Base-by-base conservation (phyloP, 768 basidiomycete species). In the Hydnomerulius pinastri region DNA sequence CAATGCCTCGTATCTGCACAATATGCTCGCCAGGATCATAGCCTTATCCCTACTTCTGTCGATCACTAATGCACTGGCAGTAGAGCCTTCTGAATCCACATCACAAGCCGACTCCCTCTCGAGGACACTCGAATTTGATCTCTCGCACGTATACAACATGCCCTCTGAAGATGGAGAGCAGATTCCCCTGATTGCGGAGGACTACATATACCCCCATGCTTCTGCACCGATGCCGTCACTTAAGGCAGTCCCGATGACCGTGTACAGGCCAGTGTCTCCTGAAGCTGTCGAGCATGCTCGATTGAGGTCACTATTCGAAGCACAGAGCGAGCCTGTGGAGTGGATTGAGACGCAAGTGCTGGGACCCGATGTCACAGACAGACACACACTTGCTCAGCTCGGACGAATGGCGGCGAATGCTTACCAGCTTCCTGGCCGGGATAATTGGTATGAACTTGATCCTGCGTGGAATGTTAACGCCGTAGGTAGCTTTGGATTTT, bases 381-480 rank as follows among this genome's bases (percentile, higher is more conserved):
- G 77, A 45, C 85, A 88, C 59, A 97, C 94, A 0, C 71, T 98
- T 6, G 75, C 78, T 2, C 86, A 92, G 63, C 77, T 98, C 24
- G 94, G 89, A 7, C 73, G 90, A 50, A 95, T 98, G 87, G 77
- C 86, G 9, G 90, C 85, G 29, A 91, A 98, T 64, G 95, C 96
- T 2, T 98, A 98, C 70, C 81, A 86, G 10, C 65, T 82, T 25
- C 87, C 89, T 13, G 81, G 83, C 6, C 70, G 75, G 59, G 77
- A 73, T 43, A 85, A 83, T 43, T 97, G 93, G 95, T 95, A 88
- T 57, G 86, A 91, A 27, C 68, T 92, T 3, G 89, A 88, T 60
- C 62, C 69, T 3, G 73, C 79, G 1, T 98, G 88, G 88, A 93
- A 92, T 53, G 38, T 54, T 45, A 68, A 76, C 58, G 46, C 79